Evolutionary conservation across 148 eudicot species (phyloP), one percentile per base, ranked within the genome.

Genomic region (Pharnaceum exiguum): DNA sequence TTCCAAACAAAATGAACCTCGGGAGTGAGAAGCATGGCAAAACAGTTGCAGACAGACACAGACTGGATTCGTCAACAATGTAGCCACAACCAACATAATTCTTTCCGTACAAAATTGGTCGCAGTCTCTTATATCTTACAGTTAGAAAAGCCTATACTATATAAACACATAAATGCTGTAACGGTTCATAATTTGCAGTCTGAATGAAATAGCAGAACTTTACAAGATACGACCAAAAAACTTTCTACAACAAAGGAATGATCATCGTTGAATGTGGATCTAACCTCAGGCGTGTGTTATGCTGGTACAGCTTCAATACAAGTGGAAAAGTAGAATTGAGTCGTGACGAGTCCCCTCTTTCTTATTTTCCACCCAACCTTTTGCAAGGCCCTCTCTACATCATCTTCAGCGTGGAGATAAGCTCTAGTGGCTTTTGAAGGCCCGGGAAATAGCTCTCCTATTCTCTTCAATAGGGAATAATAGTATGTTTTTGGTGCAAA

Each of bases 361-460:
- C 74, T 76, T 51, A 93, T 89, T 62, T 25, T 93, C 99, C 99
- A 93, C 24, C 99, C 99, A 31, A 73, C 96, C 60, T 89, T 93
- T 54, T 53, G 59, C 63, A 88, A 57, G 2, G 96, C 99, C 57
- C 75, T 83, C 65, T 93, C 99, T 6, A 93, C 80, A 70, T 93
- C 99, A 46, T 80, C 96, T 63, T 93, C 99, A 2, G 96, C 75
- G 58, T 93, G 99, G 23, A 93, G 82, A 73, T 93, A 93, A 10
- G 99, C 99, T 65, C 99, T 72, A 29, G 99, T 93, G 59, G 99
- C 99, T 74, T 93, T 85, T 25, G 96, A 93, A 26, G 96, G 89
- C 18, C 99, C 99, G 0, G 99, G 99, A 51, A 93, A 93, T 25
- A 93, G 66, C 75, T 93, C 99, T 24, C 96, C 99, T 32, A 93